Conservation (phyloP, 176 grass and related monocot genomes). For the Luzula sylvatica region DNA sequence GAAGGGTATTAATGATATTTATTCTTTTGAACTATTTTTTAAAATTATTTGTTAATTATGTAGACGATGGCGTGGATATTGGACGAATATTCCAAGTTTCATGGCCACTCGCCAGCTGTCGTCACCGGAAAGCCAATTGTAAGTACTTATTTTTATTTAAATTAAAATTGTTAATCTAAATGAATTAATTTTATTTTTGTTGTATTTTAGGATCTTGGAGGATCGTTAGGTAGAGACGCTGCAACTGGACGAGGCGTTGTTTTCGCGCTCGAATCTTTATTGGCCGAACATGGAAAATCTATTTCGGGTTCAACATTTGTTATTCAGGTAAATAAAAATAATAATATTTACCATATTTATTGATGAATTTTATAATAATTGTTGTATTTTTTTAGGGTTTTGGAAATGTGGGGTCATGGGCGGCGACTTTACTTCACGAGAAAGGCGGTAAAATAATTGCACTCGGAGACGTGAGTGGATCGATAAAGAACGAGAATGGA, state of each 20-base stretch:
- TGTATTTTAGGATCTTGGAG: slow-evolving; percentile 77
- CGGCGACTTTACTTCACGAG: slow-evolving; percentile 63
- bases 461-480: slow-evolving; percentile 65
- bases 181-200: slow-evolving; percentile 13
- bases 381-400: slow-evolving; percentile 45
- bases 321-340: slow-evolving; percentile 52
- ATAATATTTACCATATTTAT: neutral
- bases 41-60: slow-evolving; percentile 11
- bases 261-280: slow-evolving; percentile 65
- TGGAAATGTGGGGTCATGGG: slow-evolving; percentile 97
- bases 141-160: slow-evolving; percentile 27
- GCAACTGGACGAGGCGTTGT: slow-evolving; percentile 83
- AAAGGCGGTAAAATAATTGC: slow-evolving; percentile 89
- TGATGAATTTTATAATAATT: neutral
- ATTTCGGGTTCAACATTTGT: slow-evolving; percentile 81
- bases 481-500: slow-evolving; percentile 55
- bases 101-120: slow-evolving; percentile 87
- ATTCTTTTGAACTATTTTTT: neutral
- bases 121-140: slow-evolving; percentile 96
- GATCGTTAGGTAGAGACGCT: slow-evolving; percentile 89
- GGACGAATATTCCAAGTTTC: slow-evolving; percentile 95
- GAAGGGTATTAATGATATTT: neutral
- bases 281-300: slow-evolving; percentile 72
- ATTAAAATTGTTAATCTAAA: slow-evolving; percentile 11
- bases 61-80: slow-evolving; percentile 99